Evolutionary conservation across 805 yeast genomes (phyloP), one percentile per base, ranked within the genome.

Genomic region (Pichia nanzhaoensis): DNA sequence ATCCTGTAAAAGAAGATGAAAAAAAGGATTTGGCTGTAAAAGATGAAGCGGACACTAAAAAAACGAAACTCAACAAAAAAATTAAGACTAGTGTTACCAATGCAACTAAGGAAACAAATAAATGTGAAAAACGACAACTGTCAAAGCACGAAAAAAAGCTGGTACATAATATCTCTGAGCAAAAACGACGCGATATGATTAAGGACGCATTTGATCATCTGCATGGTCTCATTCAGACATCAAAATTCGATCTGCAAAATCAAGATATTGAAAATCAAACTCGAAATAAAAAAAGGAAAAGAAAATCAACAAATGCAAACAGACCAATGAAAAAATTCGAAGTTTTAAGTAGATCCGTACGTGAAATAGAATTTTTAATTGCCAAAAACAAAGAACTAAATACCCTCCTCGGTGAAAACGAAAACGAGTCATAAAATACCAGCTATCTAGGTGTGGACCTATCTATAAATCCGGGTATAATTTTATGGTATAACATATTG

Each of bases 91-190:
- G 12, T 4, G 35, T 18, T 4, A 32, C 12, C 33, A n/a, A n/a
- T 19, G 8, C 20, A 19, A n/a, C 33, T 13, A 43, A 43, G 35
- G 22, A 17, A 10, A 17, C n/a, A 14, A 43, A 38, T 31, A 37
- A 24, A 24, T 24, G 9, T 24, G 28, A 33, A 8, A 41, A 33
- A 19, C 22, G 32, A 10, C 30, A 57, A 16, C 56, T 67, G 20
- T 46, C 60, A 5, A 59, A 56, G 37, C 59, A 63, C 37, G 69
- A 69, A 48, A 65, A 61, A 45, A 55, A 68, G 37, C 41, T 51
- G 28, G 59, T 64, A 42, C 73, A 69, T 51, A 62, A 68, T 9
- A 54, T 60, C 19, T 61, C 67, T 20, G 73, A 69, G 51, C 70
- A 68, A 49, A 59, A 58, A 45, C 53, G 73, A 27, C 55, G 73